Base-by-base conservation (phyloP, 768 basidiomycete species). In the Cyclocybe cylindracea region DNA sequence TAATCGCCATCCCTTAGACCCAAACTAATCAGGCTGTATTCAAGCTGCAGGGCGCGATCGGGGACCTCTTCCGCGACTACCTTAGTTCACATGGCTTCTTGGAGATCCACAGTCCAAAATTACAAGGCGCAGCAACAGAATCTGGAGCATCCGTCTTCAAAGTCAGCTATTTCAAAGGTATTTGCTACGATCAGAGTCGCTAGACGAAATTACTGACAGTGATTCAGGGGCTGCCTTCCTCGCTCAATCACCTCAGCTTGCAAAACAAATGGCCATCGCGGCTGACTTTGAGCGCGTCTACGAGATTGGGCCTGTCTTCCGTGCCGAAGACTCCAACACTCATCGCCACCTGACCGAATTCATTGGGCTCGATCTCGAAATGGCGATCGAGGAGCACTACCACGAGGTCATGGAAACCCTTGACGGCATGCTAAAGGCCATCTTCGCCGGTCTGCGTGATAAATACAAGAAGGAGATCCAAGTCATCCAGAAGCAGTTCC, bases 201-300 rank as follows among this genome's bases (percentile, higher is more conserved):
- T 24, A 24, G 24, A 24, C 24, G 24, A 24, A 24, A 1, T 44
- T 10, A 19, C 33, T 45, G 38, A 45, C 9, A 24, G 24, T 3
- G 24, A 24, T 24, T 24, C 58, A 96, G 94, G 91, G 31, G 82
- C 70, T 59, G 97, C 97, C 2, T 99, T 80, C 77, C 82, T 99
- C 37, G 97, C 97, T 14, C 97, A 99, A 69, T 94, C 91, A 36
- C 97, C 97, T 37, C 97, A 99, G 66, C 78, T 98, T 11, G 92
- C 94, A 45, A 99, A 99, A 71, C 97, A 99, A 72, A 99, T 99
- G 97, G 91, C 90, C 54, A 98, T 99, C 61, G 94, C 97, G 33
- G 94, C 93, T 48, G 97, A 98, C 73, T 94, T 98, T 66, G 97
- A 98, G 70, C 84, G 94, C 32, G 97, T 99, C 7, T 99, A 95